Evolutionary conservation across 2,329 filamentous ascomycete species (phyloP), one percentile per base, ranked within the genome.

Genomic region (Lachnellula suecica): DNA sequence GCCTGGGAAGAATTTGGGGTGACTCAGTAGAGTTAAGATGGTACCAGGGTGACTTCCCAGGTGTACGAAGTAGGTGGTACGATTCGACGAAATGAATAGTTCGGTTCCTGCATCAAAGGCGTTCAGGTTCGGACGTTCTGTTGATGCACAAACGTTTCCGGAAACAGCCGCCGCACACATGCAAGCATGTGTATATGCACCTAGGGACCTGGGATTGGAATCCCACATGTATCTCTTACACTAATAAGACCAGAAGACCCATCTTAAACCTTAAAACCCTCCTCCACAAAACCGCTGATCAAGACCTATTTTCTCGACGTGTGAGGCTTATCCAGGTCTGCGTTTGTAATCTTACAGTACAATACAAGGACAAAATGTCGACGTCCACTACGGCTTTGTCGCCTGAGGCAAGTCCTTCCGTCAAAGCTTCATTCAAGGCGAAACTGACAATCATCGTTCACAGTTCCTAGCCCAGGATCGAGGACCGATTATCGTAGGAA

Each of bases 401-500:
- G n/a, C n/a, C n/a, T n/a, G n/a, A n/a, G n/a, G n/a, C n/a, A n/a
- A n/a, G n/a, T n/a, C n/a, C n/a, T n/a, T n/a, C n/a, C n/a, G n/a
- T n/a, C n/a, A n/a, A n/a, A n/a, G n/a, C n/a, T n/a, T n/a, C n/a
- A n/a, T n/a, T n/a, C n/a, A n/a, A n/a, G n/a, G n/a, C n/a, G n/a
- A n/a, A n/a, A 17, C 3, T 41, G 27, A 31, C 8, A 31, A 4
- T 45, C 11, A 24, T 45, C n/a, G n/a, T n/a, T 15, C 10, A 11
- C 19, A 47, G 45, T 47, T n/a, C 23, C 6, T 47, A 7, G 45
- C 45, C 17, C 8, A 47, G 22, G n/a, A 47, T 47, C 45, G 45
- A 24, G 45, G 45, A 17, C 45, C 45, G 9, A 47, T 19, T n/a
- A 47, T 47, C 34, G 40, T 47, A 17, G 45, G 19, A 7, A 40